Evolutionary conservation across 768 basidiomycete species (phyloP), one percentile per base, ranked within the genome.

Genomic region (Boletus vermiculosoides): DNA sequence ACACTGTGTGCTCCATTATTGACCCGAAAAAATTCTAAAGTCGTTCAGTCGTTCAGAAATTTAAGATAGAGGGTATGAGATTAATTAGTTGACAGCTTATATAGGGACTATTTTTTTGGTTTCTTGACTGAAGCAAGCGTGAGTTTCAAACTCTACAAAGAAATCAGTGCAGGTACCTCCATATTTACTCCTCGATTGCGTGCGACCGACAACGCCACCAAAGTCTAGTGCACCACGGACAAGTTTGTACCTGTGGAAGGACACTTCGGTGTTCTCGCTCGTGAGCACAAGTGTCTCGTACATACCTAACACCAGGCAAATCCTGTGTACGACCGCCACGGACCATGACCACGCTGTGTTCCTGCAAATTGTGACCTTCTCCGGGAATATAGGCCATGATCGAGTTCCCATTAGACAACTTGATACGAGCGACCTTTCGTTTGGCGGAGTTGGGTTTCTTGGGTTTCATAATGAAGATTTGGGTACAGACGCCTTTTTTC

Each of bases 361-460:
- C 97, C 76, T 98, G 97, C 66, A 98, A 73, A 69, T 97, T 98
- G 71, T 98, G 96, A 0, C 97, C 97, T 69, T 98, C 97, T 64
- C 97, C 97, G 45, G 89, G 91, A 56, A 98, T 93, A 72, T 98
- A 98, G 16, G 94, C 94, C 78, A 90, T 90, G 60, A 94, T 80
- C 42, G 86, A 87, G 71, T 90, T 87, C 49, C 97, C 97, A 13
- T 87, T 94, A 22, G 87, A 83, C 54, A 99, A 79, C 77, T 96
- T 96, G 63, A 99, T 87, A 65, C 92, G 83, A 44, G 94, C 94
- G 55, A 98, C 92, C 77, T 98, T 98, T 58, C 97, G 92, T 69
- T 97, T 94, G 37, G 95, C 95, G 12, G 96, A 98, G 74, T 99
- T 99, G 60, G 97, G 97, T 70, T 99, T 99, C 79, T 94, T 97